These are phyloP conservation scores for Kurtzmaniella quercitrusa DNA, from an alignment of 1,139 yeast species.

Conservation along the genomic window DNA sequence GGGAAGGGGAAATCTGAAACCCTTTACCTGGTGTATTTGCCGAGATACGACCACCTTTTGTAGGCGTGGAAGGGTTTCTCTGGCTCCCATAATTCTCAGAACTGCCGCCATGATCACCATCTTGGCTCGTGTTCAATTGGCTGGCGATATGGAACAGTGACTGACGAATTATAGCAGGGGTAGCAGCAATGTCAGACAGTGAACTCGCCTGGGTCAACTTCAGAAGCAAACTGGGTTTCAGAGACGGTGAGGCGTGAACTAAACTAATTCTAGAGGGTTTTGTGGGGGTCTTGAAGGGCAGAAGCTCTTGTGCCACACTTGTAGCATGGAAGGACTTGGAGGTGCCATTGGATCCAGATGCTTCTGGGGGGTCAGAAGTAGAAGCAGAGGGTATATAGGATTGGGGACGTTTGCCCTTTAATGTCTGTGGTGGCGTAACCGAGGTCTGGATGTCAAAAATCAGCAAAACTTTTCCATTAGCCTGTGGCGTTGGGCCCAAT, in stretches of 20 bases:
- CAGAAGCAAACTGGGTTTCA: not conserved
- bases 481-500: constrained; percentile 75
- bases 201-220: not conserved
- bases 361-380: not conserved
- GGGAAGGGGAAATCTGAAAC: constrained; percentile 45
- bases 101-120: not conserved
- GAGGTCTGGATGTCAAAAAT: constrained; percentile 47
- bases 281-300: constrained; percentile 2
- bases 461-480: constrained; percentile 64
- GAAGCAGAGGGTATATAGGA: not conserved
- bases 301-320: not conserved
- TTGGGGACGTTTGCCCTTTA: constrained; percentile 25
- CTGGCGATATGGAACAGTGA: not conserved
- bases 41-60: not conserved
- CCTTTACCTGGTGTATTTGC: not conserved
- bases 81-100: not conserved
- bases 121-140: not conserved
- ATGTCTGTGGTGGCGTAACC: constrained; percentile 42
- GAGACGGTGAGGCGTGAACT: not conserved
- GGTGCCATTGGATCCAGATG: too few relatives aligned
- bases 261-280: not conserved
- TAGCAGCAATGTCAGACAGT: not conserved
- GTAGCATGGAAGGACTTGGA: too few relatives aligned
- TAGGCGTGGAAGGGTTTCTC: not conserved
- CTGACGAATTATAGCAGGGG: not conserved